A percentile compares a stretch with the other conserved stretches of the same genome.
Conservation (phyloP, 2,329 filamentous ascomycete genomes). For the Fusarium bactridioides region DNA sequence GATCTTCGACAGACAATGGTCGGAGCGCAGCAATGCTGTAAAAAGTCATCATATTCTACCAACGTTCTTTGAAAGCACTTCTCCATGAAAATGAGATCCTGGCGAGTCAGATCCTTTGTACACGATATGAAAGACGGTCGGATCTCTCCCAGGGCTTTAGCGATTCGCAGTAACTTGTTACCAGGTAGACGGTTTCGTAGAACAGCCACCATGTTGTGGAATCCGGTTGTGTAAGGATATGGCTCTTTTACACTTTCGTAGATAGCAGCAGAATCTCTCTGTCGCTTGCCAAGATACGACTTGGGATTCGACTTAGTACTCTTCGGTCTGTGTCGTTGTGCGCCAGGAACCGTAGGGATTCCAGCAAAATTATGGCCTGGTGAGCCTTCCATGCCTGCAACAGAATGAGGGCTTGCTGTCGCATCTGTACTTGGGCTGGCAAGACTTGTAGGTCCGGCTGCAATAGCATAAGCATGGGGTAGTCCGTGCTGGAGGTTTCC, state of each 20-base stretch:
- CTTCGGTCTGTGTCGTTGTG: constrained; percentile 54
- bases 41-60: constrained; percentile 92
- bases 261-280: constrained; percentile 80
- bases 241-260: constrained; percentile 91
- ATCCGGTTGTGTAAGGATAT: constrained; percentile 89
- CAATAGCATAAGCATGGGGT: constrained; percentile 71
- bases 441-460: constrained; percentile 67
- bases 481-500: constrained; percentile 69
- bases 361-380: constrained; percentile 46
- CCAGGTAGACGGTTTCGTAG: constrained; percentile 80
- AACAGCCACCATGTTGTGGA: constrained; percentile 85
- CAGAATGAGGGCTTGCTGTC: constrained; percentile 67
- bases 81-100: constrained; percentile 97
- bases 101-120: constrained; percentile 84
- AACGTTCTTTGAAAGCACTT: constrained; percentile 94
- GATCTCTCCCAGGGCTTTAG: constrained; percentile 86
- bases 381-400: constrained; percentile 63
- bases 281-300: constrained; percentile 64
- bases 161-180: constrained; percentile 81
- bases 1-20: constrained; percentile 92
- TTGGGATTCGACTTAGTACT: constrained; percentile 53
- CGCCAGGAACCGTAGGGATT: constrained; percentile 36
- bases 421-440: constrained; percentile 71
- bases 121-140: constrained; percentile 93
- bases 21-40: constrained; percentile 86